Evolutionary conservation across 805 yeast genomes (phyloP).

Genomic region (Cyberlindnera xishuangbannaensis): DNA sequence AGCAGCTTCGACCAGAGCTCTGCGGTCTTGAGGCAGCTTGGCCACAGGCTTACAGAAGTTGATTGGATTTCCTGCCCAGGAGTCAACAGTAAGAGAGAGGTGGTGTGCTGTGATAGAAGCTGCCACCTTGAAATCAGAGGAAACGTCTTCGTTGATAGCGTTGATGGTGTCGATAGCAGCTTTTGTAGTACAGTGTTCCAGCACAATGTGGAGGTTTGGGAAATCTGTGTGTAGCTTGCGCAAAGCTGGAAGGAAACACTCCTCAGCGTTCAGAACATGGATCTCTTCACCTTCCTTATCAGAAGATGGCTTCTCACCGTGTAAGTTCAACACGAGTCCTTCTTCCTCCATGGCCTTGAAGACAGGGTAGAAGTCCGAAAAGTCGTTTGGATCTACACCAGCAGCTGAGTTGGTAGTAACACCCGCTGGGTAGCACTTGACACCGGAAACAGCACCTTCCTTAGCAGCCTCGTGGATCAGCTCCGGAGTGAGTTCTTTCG

Average conservation of each 20-base stretch:
- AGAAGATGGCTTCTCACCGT: slow-evolving; percentile 88
- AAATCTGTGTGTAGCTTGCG: slow-evolving; percentile 71
- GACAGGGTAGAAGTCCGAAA: slow-evolving; percentile 80
- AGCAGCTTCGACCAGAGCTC: slow-evolving; percentile 82
- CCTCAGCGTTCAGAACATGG: slow-evolving; percentile 91
- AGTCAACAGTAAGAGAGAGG: slow-evolving; percentile 78
- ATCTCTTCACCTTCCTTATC: slow-evolving; percentile 55
- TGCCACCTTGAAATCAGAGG: slow-evolving; percentile 54
- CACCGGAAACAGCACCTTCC: slow-evolving; percentile 68
- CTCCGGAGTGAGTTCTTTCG: slow-evolving; percentile 78
- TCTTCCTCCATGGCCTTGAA: slow-evolving; percentile 84
- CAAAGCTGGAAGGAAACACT: slow-evolving; percentile 85
- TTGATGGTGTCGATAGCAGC: slow-evolving; percentile 79
- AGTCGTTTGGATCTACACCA: slow-evolving; percentile 93
- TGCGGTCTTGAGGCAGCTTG: slow-evolving; percentile 78
- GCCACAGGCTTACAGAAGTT: slow-evolving; percentile 98
- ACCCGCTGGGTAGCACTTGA: slow-evolving; percentile 98
- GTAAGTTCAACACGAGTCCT: slow-evolving; percentile 75
- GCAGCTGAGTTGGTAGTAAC: slow-evolving; percentile 94
- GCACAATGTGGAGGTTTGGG: slow-evolving; percentile 78
- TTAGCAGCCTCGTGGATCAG: slow-evolving; percentile 73
- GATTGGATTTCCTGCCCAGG: slow-evolving; percentile 95
- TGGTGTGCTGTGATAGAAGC: slow-evolving; percentile 98
- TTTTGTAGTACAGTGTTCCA: slow-evolving; percentile 92
- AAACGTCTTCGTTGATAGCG: slow-evolving; percentile 46